Percentiles rank a stretch among this genome's conserved stretches.
Conservation (phyloP, 768 basidiomycete genomes). For the Lentinula edodes region DNA sequence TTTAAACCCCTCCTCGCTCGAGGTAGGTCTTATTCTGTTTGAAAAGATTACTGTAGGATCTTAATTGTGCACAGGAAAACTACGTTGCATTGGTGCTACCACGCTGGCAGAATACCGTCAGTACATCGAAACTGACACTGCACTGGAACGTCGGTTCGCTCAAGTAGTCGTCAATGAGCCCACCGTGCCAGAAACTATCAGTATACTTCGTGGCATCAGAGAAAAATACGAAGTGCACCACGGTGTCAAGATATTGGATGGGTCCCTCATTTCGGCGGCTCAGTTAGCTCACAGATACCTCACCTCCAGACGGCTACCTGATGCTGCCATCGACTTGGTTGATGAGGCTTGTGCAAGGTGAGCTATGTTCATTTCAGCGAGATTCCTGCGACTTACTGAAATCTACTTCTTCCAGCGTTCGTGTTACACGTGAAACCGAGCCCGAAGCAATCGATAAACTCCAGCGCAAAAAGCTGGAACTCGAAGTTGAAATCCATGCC, state of each 20-base stretch:
- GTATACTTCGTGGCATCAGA: constrained; percentile 80
- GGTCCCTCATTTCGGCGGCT: constrained; percentile 83
- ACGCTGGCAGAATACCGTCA: constrained; percentile 90
- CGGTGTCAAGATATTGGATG: constrained; percentile 84
- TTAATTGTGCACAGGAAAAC: constrained; percentile 15
- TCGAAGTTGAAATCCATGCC: constrained; percentile 94
- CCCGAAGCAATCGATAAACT: constrained; percentile 92
- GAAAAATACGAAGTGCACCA: constrained; percentile 94
- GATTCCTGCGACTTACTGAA: not conserved
- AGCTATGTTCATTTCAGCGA: constrained; percentile 14
- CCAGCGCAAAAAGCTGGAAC: constrained; percentile 81
- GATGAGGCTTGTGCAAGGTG: constrained; percentile 90
- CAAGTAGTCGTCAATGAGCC: constrained; percentile 95
- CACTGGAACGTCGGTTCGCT: constrained; percentile 87
- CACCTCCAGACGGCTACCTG: constrained; percentile 72
- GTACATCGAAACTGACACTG: constrained; percentile 90
- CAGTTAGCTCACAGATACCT: constrained; percentile 92
- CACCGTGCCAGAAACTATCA: constrained; percentile 82
- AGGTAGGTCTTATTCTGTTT: constrained; percentile 36
- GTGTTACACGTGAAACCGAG: constrained; percentile 90
- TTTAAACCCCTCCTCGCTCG: constrained; percentile 90
- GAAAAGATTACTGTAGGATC: not conserved
- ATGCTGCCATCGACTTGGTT: constrained; percentile 86
- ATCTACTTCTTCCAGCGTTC: constrained; percentile 43
- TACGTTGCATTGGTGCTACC: constrained; percentile 80